Conservation (phyloP, 352 stramenopile species). For the Pythium pyrilobum region DNA sequence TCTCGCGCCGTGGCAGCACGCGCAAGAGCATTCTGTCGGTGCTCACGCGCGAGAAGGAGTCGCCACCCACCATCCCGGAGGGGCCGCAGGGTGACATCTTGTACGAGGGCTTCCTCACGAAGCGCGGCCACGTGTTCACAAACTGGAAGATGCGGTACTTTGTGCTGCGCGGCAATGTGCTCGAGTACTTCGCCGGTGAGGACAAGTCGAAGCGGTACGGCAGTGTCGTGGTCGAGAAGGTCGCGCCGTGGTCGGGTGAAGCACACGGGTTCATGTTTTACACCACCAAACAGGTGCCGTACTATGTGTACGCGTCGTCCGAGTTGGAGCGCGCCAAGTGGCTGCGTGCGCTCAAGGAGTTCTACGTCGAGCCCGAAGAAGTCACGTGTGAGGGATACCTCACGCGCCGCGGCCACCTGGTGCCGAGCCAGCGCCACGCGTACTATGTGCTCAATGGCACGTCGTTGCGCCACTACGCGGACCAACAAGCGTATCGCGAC, state of each 20-base stretch:
- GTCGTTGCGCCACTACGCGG: slow-evolving; percentile 75
- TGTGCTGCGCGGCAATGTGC: slow-evolving; percentile 69
- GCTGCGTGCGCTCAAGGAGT: slow-evolving; percentile 79
- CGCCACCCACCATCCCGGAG: slow-evolving; percentile 54
- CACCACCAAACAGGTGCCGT: slow-evolving; percentile 85
- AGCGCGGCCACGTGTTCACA: slow-evolving; percentile 84
- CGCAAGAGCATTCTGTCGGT: slow-evolving; percentile 74
- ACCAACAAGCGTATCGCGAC: slow-evolving; percentile 81
- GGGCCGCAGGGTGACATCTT: slow-evolving; percentile 41
- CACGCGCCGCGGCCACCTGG: slow-evolving; percentile 79
- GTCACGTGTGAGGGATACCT: slow-evolving; percentile 85
- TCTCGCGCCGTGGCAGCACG: slow-evolving; percentile 50
- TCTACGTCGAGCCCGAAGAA: slow-evolving; percentile 80
- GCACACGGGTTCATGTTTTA: slow-evolving; percentile 89
- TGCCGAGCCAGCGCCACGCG: slow-evolving; percentile 79
- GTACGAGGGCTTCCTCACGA: slow-evolving; percentile 82
- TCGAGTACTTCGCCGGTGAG: slow-evolving; percentile 83
- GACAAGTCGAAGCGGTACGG: slow-evolving; percentile 84
- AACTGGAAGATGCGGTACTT: slow-evolving; percentile 91
- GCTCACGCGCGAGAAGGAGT: slow-evolving; percentile 70
- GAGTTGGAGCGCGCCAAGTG: slow-evolving; percentile 71
- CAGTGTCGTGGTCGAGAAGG: slow-evolving; percentile 83
- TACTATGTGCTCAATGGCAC: slow-evolving; percentile 86
- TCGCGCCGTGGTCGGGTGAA: slow-evolving; percentile 80
- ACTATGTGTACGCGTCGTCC: slow-evolving; percentile 86